Percentiles rank a stretch among this genome's conserved stretches.
Evolutionary conservation across 768 basidiomycete genomes (phyloP).

Genomic region (Termitomyces eurrhizus): DNA sequence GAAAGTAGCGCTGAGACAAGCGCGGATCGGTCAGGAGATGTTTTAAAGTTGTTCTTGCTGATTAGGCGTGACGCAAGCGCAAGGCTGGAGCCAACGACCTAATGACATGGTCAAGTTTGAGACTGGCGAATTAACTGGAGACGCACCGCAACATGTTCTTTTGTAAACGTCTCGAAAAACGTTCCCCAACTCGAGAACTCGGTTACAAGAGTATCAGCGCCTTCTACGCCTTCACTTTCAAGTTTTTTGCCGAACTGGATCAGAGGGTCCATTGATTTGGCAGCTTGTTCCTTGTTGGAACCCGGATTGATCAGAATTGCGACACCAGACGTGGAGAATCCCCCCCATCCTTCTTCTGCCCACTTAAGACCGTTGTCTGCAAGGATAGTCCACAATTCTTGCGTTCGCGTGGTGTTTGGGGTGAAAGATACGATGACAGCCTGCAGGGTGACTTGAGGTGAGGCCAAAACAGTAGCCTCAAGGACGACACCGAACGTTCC

Average conservation of each 20-base stretch:
- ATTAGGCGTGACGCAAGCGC: slow-evolving; percentile 44
- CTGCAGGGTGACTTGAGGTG: slow-evolving; percentile 32
- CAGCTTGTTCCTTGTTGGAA: slow-evolving; percentile 30
- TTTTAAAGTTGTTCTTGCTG: slow-evolving; percentile 33
- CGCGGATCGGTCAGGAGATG: slow-evolving; percentile 22
- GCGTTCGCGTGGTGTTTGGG: slow-evolving; percentile 22
- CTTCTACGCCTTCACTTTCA: slow-evolving; percentile 20
- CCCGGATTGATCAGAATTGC: slow-evolving; percentile 44
- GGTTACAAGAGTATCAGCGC: slow-evolving; percentile 26
- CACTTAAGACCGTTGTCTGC: slow-evolving; percentile 35
- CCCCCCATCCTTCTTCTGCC: slow-evolving; percentile 48
- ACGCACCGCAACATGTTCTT: slow-evolving; percentile 28
- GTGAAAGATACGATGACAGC: slow-evolving; percentile 30
- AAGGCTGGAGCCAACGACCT: slow-evolving; percentile 37
- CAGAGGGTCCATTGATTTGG: slow-evolving; percentile 37
- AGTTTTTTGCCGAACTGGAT: slow-evolving; percentile 30
- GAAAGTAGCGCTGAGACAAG: slow-evolving; percentile 34
- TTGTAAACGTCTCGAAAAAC: slow-evolving; percentile 29
- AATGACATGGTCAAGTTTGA: slow-evolving; percentile 4
- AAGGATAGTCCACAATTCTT: slow-evolving; percentile 32
- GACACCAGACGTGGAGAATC: slow-evolving; percentile 32
- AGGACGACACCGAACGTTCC: slow-evolving; percentile 45
- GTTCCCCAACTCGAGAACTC: slow-evolving; percentile 39
- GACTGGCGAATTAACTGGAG: neutral
- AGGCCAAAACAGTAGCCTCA: slow-evolving; percentile 32